These are phyloP conservation scores for Fusarium globosum DNA, from an alignment of 2,329 filamentous ascomycete species.

Conservation along the genomic window DNA sequence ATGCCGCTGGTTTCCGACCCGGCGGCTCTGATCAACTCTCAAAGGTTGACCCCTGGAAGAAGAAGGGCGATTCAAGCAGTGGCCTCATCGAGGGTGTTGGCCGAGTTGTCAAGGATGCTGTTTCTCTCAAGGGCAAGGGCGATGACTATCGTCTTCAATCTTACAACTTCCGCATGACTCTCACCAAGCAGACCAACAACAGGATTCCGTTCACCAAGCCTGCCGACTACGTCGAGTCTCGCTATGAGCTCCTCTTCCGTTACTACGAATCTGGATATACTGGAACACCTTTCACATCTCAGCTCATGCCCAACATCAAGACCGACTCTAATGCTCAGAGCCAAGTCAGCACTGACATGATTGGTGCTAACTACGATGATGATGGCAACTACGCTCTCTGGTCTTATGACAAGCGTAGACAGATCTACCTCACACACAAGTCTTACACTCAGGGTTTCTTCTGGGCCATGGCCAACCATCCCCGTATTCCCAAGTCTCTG, in stretches of 20 bases:
- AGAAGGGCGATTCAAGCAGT: constrained; percentile 17
- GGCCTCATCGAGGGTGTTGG: constrained; percentile 27
- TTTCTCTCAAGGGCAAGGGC: constrained; percentile 2
- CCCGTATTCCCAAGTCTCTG: constrained; percentile 13
- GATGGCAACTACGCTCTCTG: constrained; percentile 29
- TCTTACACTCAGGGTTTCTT: constrained; percentile 33
- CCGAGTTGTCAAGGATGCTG: constrained; percentile 12
- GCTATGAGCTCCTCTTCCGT: constrained; percentile 32
- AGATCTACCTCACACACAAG: constrained; percentile 13
- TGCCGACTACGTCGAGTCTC: constrained; percentile 26
- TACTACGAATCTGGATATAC: constrained; percentile 33
- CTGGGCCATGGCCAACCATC: constrained; percentile 31
- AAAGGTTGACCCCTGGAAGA: constrained; percentile 25
- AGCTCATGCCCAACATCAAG: constrained; percentile 38
- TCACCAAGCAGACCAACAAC: constrained; percentile 20
- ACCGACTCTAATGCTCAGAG: constrained; percentile 30
- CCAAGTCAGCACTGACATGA: constrained; percentile 35
- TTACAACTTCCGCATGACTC: constrained; percentile 35
- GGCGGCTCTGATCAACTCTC: constrained; percentile 5
- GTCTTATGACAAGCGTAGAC: constrained; percentile 24
- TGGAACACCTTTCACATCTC: constrained; percentile 26
- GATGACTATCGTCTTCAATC: constrained; percentile 32
- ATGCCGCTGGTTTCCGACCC: constrained; percentile 25
- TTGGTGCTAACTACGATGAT: constrained; percentile 23
- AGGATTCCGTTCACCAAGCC: constrained; percentile 29